A percentile compares a stretch with the other conserved stretches of the same genome.
phyloP scores from a whole-genome alignment of 805 yeast species.

The Kodamaea kaohsiungensis region DNA sequence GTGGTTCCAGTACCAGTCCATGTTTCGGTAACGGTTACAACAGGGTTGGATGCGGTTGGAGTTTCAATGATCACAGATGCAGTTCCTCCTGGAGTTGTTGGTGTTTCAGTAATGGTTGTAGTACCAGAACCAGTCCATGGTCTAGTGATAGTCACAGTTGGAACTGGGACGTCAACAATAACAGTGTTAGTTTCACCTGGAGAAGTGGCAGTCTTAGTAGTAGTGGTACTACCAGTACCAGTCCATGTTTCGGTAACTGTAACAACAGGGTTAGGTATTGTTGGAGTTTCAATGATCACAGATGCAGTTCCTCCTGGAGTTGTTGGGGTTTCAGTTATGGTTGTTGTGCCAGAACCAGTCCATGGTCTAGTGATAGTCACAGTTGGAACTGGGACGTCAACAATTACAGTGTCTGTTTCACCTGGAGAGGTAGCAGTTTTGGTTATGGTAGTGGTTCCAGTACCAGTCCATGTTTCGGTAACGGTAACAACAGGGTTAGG shows the following conservation, averaged over 20 bases:
- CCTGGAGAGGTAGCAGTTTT: conserved; percentile 7
- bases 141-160: background rate
- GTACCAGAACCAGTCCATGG: conserved; percentile 16
- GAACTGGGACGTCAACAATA: conserved; percentile 15
- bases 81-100: conserved; percentile 10
- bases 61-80: conserved; percentile 13
- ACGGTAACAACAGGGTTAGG: conserved; percentile 5
- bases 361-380: conserved; percentile 6
- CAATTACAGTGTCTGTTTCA: conserved; percentile 13
- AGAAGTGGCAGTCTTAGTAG: conserved; percentile 8
- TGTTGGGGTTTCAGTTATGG: conserved; percentile 13
- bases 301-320: conserved; percentile 10
- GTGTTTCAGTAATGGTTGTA: conserved; percentile 12
- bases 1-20: conserved; percentile 8
- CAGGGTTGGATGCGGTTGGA: conserved; percentile 13
- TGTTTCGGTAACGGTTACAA: background rate
- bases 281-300: conserved; percentile 14
- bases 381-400: conserved; percentile 15
- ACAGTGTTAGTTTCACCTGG: conserved; percentile 13
- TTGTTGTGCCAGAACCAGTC: conserved; percentile 14
- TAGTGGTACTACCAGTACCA: conserved; percentile 3
- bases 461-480: conserved; percentile 8
- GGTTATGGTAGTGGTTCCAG: conserved; percentile 6
- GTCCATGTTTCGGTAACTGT: conserved; percentile 8
- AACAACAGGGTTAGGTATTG: conserved; percentile 5